phyloP scores from a whole-genome alignment of 495 filamentous ascomycete species.

The Xylaria bambusicola region DNA sequence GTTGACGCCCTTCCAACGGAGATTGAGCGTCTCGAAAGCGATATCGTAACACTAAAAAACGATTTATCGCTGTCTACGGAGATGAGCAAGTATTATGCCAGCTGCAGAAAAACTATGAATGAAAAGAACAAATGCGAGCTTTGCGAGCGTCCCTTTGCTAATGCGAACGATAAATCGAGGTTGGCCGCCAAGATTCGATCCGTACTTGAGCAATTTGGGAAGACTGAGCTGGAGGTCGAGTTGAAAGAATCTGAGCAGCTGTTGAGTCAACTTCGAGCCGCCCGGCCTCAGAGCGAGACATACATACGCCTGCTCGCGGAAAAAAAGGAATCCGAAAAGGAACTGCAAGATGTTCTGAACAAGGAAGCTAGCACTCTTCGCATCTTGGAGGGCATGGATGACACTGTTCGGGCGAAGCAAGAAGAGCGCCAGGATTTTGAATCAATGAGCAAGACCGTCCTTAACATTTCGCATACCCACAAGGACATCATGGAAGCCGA shows the following conservation, averaged over 20 bases:
- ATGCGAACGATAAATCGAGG: constrained; percentile 51
- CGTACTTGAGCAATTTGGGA: constrained; percentile 56
- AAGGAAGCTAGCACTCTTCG: constrained; percentile 61
- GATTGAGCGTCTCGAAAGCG: constrained; percentile 53
- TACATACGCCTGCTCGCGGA: constrained; percentile 70
- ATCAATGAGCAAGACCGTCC: constrained; percentile 70
- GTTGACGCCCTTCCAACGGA: constrained; percentile 45
- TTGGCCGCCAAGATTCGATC: constrained; percentile 64
- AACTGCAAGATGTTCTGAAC: constrained; percentile 55
- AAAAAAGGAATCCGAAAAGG: constrained; percentile 66
- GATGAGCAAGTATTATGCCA: constrained; percentile 63
- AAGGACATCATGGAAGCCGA: constrained; percentile 70
- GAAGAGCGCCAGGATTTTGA: constrained; percentile 75
- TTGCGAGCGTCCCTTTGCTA: constrained; percentile 66
- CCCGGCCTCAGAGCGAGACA: constrained; percentile 67
- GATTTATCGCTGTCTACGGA: constrained; percentile 64
- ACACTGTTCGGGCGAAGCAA: constrained; percentile 61
- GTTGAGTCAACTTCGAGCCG: constrained; percentile 58
- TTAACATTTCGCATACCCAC: constrained; percentile 70
- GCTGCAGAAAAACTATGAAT: constrained; percentile 60
- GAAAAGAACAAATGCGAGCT: constrained; percentile 67
- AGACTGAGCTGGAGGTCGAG: constrained; percentile 55
- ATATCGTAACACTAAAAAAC: constrained; percentile 61
- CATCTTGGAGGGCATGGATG: constrained; percentile 74
- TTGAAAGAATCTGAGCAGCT: constrained; percentile 54